These are phyloP conservation scores for Spergularia marina DNA, from an alignment of 148 eudicot genomes.

Conservation along the genomic window DNA sequence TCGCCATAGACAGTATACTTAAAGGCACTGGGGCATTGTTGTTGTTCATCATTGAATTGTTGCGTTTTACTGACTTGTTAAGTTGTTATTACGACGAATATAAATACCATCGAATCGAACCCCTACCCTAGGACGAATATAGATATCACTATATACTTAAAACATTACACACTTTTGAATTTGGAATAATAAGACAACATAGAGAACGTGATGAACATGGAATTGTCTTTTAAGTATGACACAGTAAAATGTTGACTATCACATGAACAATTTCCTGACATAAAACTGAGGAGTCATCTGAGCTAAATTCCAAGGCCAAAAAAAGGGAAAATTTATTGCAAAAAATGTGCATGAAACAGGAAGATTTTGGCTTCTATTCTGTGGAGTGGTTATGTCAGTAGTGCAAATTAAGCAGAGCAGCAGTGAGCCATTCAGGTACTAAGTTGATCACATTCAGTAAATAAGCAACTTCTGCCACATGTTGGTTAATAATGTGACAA, in stretches of 20 bases:
- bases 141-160: no score
- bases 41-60: no score
- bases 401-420: not conserved
- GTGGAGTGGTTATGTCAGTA: not conserved
- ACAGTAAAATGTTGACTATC: not conserved
- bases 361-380: slow-evolving; percentile 11
- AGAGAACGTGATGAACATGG: slow-evolving; percentile 26
- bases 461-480: slow-evolving; percentile 13
- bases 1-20: no score
- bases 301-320: slow-evolving; percentile 5
- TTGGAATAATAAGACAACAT: slow-evolving; percentile 14
- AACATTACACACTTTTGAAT: not conserved
- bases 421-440: not conserved
- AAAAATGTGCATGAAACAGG: not conserved
- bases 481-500: slow-evolving; percentile 23
- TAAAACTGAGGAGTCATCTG: not conserved
- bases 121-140: no score
- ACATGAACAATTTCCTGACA: slow-evolving; percentile 3
- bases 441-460: slow-evolving; percentile 8
- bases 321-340: not conserved
- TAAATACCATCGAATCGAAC: no score
- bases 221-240: not conserved
- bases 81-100: no score
- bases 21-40: no score
- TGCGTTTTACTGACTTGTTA: no score